A percentile compares a stretch with the other conserved stretches of the same genome.
These are phyloP conservation scores for Aspergillus sp. DNA, from an alignment of 2,329 filamentous ascomycete genomes.

Conservation along the genomic window DNA sequence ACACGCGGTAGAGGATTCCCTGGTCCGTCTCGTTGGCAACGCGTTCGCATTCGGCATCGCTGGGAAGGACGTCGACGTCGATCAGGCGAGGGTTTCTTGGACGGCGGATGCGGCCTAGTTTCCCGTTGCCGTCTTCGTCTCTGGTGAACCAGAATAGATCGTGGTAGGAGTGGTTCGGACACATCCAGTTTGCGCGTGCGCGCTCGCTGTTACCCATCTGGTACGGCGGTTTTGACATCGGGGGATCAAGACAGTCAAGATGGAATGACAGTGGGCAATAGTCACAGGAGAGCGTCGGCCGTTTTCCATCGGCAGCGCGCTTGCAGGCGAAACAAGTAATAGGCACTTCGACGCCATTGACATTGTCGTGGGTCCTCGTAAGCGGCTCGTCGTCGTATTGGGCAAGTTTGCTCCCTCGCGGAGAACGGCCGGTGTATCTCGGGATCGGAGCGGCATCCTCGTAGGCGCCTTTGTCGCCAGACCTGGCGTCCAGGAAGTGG, in stretches of 20 bases:
- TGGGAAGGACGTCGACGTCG: slow-evolving; percentile 56
- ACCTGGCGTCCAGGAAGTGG: slow-evolving; percentile 70
- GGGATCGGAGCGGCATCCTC: slow-evolving; percentile 50
- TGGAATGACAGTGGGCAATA: slow-evolving; percentile 78
- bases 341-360: slow-evolving; percentile 36
- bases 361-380: slow-evolving; percentile 54
- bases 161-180: slow-evolving; percentile 76
- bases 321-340: slow-evolving; percentile 73
- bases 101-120: slow-evolving; percentile 21
- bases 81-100: slow-evolving; percentile 47
- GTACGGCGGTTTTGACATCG: slow-evolving; percentile 67
- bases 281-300: slow-evolving; percentile 78
- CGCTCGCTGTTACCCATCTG: slow-evolving; percentile 37
- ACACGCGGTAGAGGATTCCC: slow-evolving; percentile 57
- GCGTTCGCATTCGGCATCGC: slow-evolving; percentile 43
- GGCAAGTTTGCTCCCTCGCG: slow-evolving; percentile 11
- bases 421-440: slow-evolving; percentile 13
- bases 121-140: slow-evolving; percentile 45
- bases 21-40: slow-evolving; percentile 53
- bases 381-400: slow-evolving; percentile 22
- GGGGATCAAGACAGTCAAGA: slow-evolving; percentile 81
- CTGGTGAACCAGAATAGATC: slow-evolving; percentile 45
- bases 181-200: slow-evolving; percentile 68
- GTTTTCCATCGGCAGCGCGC: slow-evolving; percentile 51
- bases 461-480: slow-evolving; percentile 69